Percentiles rank a stretch among this genome's conserved stretches.
These are phyloP conservation scores for Colletotrichum tabaci DNA, from an alignment of 2,329 filamentous ascomycete species.

Conservation along the genomic window DNA sequence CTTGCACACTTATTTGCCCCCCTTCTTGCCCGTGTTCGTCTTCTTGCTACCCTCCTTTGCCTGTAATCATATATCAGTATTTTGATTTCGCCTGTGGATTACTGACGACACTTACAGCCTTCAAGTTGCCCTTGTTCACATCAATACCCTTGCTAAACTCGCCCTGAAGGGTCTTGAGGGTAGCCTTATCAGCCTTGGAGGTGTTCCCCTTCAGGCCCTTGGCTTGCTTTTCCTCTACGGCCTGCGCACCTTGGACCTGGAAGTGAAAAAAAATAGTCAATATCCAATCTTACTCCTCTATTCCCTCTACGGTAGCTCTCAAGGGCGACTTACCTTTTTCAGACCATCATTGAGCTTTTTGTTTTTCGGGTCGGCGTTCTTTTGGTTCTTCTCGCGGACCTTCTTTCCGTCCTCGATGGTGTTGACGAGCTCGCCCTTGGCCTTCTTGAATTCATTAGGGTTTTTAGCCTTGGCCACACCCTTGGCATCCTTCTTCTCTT, in stretches of 20 bases:
- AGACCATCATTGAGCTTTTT: constrained; percentile 9
- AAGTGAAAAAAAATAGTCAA: not conserved
- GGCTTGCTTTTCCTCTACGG: constrained; percentile 18
- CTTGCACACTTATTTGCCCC: not conserved
- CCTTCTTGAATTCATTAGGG: not conserved
- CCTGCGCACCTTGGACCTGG: constrained; percentile 32
- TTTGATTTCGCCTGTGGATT: not conserved
- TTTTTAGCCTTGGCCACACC: constrained; percentile 6
- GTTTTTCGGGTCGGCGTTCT: constrained; percentile 23
- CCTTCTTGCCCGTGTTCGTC: constrained; percentile 13
- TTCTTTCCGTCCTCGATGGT: constrained; percentile 8
- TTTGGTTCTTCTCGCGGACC: constrained; percentile 14
- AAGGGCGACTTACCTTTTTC: constrained; percentile 5
- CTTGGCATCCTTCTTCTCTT: constrained; percentile 22
- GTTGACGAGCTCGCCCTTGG: not conserved
- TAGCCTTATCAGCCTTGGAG: not conserved
- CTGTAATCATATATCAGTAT: not conserved
- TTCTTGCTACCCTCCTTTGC: not conserved
- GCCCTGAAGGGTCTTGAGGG: not conserved
- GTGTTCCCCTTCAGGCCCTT: constrained; percentile 17
- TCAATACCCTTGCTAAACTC: constrained; percentile 18
- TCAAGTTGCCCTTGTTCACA: constrained; percentile 21
- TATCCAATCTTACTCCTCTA: not conserved
- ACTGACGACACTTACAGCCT: constrained; percentile 2
- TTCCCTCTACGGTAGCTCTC: not conserved